Evolutionary conservation across 1,284 basidiomycete genomes (phyloP).

Genomic region (Albatrellus sp.): DNA sequence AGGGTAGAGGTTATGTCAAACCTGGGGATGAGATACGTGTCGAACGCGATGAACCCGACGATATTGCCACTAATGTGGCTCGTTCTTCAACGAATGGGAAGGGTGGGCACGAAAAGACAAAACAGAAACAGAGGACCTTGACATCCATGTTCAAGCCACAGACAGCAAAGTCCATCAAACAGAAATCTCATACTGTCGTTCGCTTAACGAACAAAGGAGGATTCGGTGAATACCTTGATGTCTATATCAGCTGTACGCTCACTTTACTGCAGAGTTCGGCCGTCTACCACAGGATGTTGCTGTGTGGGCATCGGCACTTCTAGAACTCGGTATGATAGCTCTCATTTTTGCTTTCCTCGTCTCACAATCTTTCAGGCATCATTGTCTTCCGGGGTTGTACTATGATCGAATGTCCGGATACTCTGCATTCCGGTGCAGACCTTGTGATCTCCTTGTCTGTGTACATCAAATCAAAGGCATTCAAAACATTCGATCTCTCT

Average conservation of each 20-base stretch:
- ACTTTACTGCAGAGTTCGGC: conserved; percentile 40
- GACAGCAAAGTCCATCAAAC: conserved; percentile 33
- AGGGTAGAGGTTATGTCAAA: conserved; percentile 57
- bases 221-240: conserved; percentile 34
- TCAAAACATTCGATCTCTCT: conserved; percentile 32
- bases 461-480: conserved; percentile 55
- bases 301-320: conserved; percentile 56
- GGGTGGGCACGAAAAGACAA: conserved; percentile 26
- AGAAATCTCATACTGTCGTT: conserved; percentile 54
- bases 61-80: conserved; percentile 11
- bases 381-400: conserved; percentile 47
- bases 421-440: conserved; percentile 52
- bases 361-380: conserved; percentile 29
- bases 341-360: neutral
- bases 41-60: conserved; percentile 37
- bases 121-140: conserved; percentile 52
- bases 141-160: conserved; percentile 50
- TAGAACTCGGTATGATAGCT: conserved; percentile 47
- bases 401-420: conserved; percentile 61
- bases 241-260: neutral
- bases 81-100: conserved; percentile 20
- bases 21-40: conserved; percentile 48
- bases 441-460: conserved; percentile 61
- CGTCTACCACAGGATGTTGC: conserved; percentile 57
- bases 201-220: conserved; percentile 52